phyloP scores from a whole-genome alignment of 75 land plant genomes.

The Pseudotsuga menziesii region DNA sequence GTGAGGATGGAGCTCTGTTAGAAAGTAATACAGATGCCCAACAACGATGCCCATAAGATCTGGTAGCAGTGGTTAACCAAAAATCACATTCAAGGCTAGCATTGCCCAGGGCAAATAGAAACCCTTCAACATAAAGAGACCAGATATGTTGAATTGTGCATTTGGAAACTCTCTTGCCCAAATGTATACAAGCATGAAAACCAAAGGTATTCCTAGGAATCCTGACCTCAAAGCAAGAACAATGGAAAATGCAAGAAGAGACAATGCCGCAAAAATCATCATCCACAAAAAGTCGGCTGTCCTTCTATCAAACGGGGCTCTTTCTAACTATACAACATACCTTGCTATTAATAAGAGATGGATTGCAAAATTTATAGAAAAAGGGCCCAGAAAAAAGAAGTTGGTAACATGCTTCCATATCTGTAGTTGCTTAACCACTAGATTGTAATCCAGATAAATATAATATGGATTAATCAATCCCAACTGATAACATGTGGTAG shows the following conservation, averaged over 20 bases:
- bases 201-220: slow-evolving; percentile 66
- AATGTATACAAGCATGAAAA: slow-evolving; percentile 89
- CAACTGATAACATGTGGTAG: too few relatives aligned
- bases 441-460: too few relatives aligned
- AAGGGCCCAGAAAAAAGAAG: too few relatives aligned
- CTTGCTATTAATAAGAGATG: slow-evolving; percentile 31
- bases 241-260: slow-evolving; percentile 59
- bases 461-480: too few relatives aligned
- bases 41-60: slow-evolving; percentile 81
- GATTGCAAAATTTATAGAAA: too few relatives aligned
- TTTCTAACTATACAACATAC: slow-evolving; percentile 92
- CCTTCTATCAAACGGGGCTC: slow-evolving; percentile 61
- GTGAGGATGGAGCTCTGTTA: slow-evolving; percentile 83
- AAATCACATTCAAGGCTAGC: slow-evolving; percentile 75
- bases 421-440: too few relatives aligned
- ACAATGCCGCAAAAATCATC: slow-evolving; percentile 73
- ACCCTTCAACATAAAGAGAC: slow-evolving; percentile 82
- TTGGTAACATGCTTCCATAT: too few relatives aligned
- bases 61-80: slow-evolving; percentile 65
- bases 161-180: slow-evolving; percentile 95
- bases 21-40: slow-evolving; percentile 90
- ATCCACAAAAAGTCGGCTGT: slow-evolving; percentile 94
- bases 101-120: slow-evolving; percentile 98
- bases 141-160: slow-evolving; percentile 77
- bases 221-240: slow-evolving; percentile 38